phyloP scores from a whole-genome alignment of 345 rosid species.

The Euphorbia lathyris region DNA sequence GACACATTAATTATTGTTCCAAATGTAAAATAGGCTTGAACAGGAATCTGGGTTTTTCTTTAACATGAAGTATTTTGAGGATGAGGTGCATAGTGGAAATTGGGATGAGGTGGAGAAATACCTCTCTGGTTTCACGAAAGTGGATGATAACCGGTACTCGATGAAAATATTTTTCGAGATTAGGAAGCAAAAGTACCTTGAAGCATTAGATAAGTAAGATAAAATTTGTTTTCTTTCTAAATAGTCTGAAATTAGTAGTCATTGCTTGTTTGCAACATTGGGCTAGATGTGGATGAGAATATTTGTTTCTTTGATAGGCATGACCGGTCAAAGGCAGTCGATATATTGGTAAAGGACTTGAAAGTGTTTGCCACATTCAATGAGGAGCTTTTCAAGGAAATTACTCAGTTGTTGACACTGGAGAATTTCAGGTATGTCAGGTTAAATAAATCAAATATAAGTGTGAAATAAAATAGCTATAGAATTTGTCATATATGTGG shows the following conservation, averaged over 20 bases:
- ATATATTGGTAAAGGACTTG: slow-evolving; percentile 85
- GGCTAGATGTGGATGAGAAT: slow-evolving; percentile 9
- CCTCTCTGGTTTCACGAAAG: slow-evolving; percentile 97
- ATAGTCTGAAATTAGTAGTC: neutral
- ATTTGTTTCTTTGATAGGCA: slow-evolving; percentile 47
- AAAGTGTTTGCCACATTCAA: slow-evolving; percentile 96
- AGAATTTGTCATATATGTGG: slow-evolving; percentile 4
- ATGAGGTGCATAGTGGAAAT: slow-evolving; percentile 91
- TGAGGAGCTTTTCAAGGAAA: slow-evolving; percentile 95
- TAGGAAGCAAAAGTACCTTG: slow-evolving; percentile 98
- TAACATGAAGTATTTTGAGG: slow-evolving; percentile 98
- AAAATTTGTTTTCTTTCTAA: neutral
- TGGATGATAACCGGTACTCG: slow-evolving; percentile 93
- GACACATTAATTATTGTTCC: slow-evolving; percentile 24
- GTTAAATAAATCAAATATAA: neutral
- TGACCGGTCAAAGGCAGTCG: slow-evolving; percentile 94
- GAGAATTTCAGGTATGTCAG: slow-evolving; percentile 75
- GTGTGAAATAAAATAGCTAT: neutral
- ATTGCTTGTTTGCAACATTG: neutral
- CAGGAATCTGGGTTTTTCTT: slow-evolving; percentile 99
- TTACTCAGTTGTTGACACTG: slow-evolving; percentile 84
- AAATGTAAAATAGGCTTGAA: slow-evolving; percentile 65
- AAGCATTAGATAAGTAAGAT: slow-evolving; percentile 93
- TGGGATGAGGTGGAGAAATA: slow-evolving; percentile 99
- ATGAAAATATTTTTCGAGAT: slow-evolving; percentile 99